phyloP scores from a whole-genome alignment of 1,284 basidiomycete species.

The Ceratobasidium sp. region DNA sequence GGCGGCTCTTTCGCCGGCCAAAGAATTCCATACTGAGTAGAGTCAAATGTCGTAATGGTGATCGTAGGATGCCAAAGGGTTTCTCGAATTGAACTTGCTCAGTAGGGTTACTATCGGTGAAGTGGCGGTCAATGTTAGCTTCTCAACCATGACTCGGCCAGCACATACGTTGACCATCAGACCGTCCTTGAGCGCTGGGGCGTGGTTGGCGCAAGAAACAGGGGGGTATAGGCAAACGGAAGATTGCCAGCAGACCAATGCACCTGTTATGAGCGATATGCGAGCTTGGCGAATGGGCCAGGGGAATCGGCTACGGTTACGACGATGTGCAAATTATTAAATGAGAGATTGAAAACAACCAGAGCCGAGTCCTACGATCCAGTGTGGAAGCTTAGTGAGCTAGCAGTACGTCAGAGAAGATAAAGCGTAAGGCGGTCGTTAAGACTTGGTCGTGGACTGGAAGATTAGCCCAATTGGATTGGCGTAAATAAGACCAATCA shows the following conservation, averaged over 20 bases:
- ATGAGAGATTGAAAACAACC: not conserved
- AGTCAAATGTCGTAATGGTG: not conserved
- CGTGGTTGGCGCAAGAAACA: constrained; percentile 9
- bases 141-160: constrained; percentile 1
- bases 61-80: not conserved
- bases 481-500: constrained; percentile 12
- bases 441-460: constrained; percentile 10
- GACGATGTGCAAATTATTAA: not conserved
- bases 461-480: constrained; percentile 5
- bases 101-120: not conserved
- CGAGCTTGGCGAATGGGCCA: constrained; percentile 11
- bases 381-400: not conserved
- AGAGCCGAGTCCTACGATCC: not conserved
- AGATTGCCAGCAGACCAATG: constrained; percentile 20
- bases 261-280: not conserved
- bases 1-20: constrained; percentile 58
- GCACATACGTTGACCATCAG: constrained; percentile 41
- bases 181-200: not conserved
- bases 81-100: not conserved
- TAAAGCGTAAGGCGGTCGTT: constrained; percentile 29
- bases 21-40: constrained; percentile 56
- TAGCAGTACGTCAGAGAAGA: not conserved
- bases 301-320: constrained; percentile 5
- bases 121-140: constrained; percentile 7
- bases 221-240: not conserved